These are phyloP conservation scores for Larix kaempferi DNA, from an alignment of 75 land plant species.

Conservation along the genomic window DNA sequence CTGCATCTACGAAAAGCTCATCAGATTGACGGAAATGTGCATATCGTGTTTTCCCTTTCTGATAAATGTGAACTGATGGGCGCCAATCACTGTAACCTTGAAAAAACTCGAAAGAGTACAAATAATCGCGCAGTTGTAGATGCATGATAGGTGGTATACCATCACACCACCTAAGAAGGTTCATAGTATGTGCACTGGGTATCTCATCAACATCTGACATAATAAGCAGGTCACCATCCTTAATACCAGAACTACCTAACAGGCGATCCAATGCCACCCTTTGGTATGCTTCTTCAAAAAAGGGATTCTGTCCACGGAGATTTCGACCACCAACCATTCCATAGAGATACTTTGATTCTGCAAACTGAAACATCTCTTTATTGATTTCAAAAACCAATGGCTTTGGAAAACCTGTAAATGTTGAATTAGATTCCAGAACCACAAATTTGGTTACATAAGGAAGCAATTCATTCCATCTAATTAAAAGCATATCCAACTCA, in stretches of 20 bases:
- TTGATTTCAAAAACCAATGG: conserved; percentile 50
- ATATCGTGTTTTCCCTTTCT: conserved; percentile 13
- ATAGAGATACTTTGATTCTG: conserved; percentile 56
- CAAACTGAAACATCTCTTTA: conserved; percentile 52
- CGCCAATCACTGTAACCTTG: conserved; percentile 32
- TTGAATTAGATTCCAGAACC: conserved; percentile 83
- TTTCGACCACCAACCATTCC: conserved; percentile 48
- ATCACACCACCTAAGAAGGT: conserved; percentile 36
- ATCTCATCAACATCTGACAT: conserved; percentile 44
- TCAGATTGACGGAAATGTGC: conserved; percentile 24
- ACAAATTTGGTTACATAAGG: conserved; percentile 76
- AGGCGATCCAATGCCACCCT: conserved; percentile 62
- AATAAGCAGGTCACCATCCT: conserved; percentile 69
- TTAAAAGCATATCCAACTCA: conserved; percentile 65
- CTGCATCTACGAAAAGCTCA: conserved; percentile 34
- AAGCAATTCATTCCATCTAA: conserved; percentile 69
- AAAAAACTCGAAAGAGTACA: conserved; percentile 43
- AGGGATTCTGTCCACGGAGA: conserved; percentile 57
- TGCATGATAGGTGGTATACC: conserved; percentile 30
- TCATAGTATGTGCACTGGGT: conserved; percentile 35
- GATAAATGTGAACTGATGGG: conserved; percentile 23
- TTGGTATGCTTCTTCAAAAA: conserved; percentile 69
- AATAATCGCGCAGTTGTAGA: conserved; percentile 33
- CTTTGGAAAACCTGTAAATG: conserved; percentile 75
- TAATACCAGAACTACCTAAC: conserved; percentile 59